Evolutionary conservation across 768 basidiomycete species (phyloP), one percentile per base, ranked within the genome.

Genomic region (Macrolepiota fuliginosa): DNA sequence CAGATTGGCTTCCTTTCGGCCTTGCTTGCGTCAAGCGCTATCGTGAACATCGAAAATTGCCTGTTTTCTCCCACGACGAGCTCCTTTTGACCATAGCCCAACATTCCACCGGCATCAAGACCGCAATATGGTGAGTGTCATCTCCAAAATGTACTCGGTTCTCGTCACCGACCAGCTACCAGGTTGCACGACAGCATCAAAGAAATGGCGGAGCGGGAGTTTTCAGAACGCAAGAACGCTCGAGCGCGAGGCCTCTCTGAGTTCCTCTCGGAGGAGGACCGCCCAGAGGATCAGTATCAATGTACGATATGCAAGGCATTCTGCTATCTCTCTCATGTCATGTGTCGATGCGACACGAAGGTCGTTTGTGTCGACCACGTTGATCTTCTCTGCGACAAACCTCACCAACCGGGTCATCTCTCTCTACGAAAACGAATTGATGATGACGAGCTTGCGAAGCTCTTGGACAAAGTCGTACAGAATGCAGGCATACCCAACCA

Each of bases 21-120:
- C 83, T 91, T 42, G 91, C 91, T 60, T 97, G 94, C 70, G 94
- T 96, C 12, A 82, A 88, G 69, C 85, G 92, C 46, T 98, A 99
- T 73, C 87, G 92, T 67, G 88, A 92, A 64, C 90, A 97, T 73
- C 77, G 86, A 73, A 98, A 98, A 72, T 80, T 92, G 42, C 97
- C 97, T 4, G 97, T 99, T 3, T 99, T 99, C 76, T 98, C 95
- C 35, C 97, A 99, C 72, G 94, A 98, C 68, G 97, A 98, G 75
- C 83, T 98, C 25, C 83, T 99, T 65, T 85, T 98, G 71, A 96
- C 96, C n/a, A 96, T 98, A 70, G 94, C 92, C n/a, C 88, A 94
- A 68, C 93, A 96, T 73, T 95, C 94, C 2, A 85, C 89, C 57
- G 90, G 90, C 17, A 96, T 97, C 69, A 89, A 92, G 72, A 96